phyloP scores from a whole-genome alignment of 768 basidiomycete species.

The Boletus pseudopeckii region DNA sequence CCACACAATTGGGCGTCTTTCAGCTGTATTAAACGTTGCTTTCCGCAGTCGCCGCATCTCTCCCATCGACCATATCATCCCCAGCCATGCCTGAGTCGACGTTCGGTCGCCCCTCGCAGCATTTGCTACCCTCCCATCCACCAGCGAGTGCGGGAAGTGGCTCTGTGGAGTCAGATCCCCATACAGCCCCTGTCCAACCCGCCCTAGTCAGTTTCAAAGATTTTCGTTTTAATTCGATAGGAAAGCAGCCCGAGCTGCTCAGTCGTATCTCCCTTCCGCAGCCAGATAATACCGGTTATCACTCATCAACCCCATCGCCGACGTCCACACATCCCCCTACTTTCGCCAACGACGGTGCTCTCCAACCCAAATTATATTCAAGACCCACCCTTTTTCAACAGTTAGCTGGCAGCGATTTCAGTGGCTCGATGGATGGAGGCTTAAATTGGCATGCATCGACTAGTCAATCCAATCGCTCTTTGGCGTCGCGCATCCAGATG shows the following conservation, averaged over 20 bases:
- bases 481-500: constrained; percentile 28
- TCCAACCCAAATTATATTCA: constrained; percentile 8
- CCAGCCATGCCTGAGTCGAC: constrained; percentile 27
- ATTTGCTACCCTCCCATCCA: constrained; percentile 20
- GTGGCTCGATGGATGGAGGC: background rate
- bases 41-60: constrained; percentile 12
- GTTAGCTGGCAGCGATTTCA: constrained; percentile 8
- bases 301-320: constrained; percentile 26
- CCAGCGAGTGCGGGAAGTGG: background rate
- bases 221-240: constrained; percentile 52
- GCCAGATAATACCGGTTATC: constrained; percentile 24
- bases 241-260: constrained; percentile 50
- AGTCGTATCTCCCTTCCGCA: constrained; percentile 44
- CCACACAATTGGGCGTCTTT: constrained; percentile 8
- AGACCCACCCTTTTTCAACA: constrained; percentile 24
- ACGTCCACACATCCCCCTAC: constrained; percentile 3
- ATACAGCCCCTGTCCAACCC: constrained; percentile 12
- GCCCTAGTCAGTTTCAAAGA: constrained; percentile 31
- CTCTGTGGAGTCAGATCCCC: background rate
- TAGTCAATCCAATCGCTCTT: constrained; percentile 11
- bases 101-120: constrained; percentile 27
- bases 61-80: constrained; percentile 8
- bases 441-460: background rate
- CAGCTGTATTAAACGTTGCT: background rate
- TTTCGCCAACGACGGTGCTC: background rate